Conservation (phyloP, 2,329 filamentous ascomycete species). For the Botrytis fragariae region DNA sequence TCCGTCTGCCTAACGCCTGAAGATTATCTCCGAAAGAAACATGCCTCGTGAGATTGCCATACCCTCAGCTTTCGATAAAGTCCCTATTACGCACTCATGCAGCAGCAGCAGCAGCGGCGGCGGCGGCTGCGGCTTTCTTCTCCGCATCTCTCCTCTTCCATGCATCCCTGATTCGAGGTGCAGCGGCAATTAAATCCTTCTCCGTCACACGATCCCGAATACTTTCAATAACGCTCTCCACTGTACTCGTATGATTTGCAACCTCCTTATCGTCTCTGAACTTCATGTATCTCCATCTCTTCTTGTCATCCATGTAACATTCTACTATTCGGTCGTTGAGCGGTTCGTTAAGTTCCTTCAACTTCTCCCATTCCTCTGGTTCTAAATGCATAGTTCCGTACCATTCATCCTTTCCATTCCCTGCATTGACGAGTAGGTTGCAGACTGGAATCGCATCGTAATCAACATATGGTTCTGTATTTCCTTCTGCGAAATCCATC, state of each 20-base stretch:
- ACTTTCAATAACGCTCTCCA: slow-evolving; percentile 83
- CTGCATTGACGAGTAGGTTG: slow-evolving; percentile 68
- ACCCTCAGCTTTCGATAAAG: not conserved
- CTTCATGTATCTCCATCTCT: slow-evolving; percentile 80
- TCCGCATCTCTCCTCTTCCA: slow-evolving; percentile 60
- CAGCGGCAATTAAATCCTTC: slow-evolving; percentile 70
- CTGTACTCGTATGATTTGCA: slow-evolving; percentile 83
- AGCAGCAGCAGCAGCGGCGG: not conserved
- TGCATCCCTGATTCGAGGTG: slow-evolving; percentile 68
- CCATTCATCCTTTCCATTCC: slow-evolving; percentile 50
- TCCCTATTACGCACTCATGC: not conserved
- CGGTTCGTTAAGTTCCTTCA: slow-evolving; percentile 71
- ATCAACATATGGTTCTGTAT: slow-evolving; percentile 64
- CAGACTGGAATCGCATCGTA: slow-evolving; percentile 78
- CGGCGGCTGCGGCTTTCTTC: slow-evolving; percentile 13
- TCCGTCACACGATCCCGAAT: slow-evolving; percentile 84
- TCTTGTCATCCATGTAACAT: slow-evolving; percentile 74
- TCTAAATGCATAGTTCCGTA: slow-evolving; percentile 70
- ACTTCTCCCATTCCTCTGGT: slow-evolving; percentile 74
- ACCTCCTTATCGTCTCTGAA: slow-evolving; percentile 92
- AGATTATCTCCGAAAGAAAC: not conserved
- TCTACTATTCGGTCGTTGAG: slow-evolving; percentile 89
- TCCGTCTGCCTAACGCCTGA: not conserved
- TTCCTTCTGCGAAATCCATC: slow-evolving; percentile 64
- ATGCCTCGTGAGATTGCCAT: not conserved